phyloP scores from a whole-genome alignment of 257 asterid genomes.

The Phtheirospermum japonicum region DNA sequence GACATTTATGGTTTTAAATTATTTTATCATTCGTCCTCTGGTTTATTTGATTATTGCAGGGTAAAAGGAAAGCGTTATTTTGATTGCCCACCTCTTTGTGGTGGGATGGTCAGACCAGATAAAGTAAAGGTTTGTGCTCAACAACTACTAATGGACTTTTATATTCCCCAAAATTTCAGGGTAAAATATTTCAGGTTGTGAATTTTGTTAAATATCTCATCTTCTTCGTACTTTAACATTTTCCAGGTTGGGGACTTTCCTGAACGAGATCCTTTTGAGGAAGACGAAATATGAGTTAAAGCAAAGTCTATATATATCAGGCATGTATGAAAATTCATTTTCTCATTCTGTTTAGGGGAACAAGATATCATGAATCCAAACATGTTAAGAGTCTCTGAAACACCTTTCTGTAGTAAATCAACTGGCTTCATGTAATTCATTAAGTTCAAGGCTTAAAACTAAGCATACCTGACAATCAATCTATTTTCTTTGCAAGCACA shows the following conservation, averaged over 20 bases:
- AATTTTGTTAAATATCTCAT: not conserved
- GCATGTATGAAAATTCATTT: not conserved
- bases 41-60: constrained; percentile 38
- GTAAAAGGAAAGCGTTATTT: constrained; percentile 89
- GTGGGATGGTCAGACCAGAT: constrained; percentile 90
- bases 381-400: not conserved
- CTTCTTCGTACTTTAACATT: not conserved
- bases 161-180: no score
- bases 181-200: not conserved
- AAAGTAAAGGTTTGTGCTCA: constrained; percentile 71
- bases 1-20: not conserved
- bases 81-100: constrained; percentile 82
- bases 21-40: not conserved
- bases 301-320: not conserved
- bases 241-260: constrained; percentile 89
- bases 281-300: constrained; percentile 64
- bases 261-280: constrained; percentile 86
- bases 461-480: no score
- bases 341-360: constrained; percentile 6
- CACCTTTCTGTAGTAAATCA: not conserved
- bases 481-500: no score
- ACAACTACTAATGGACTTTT: not conserved
- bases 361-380: not conserved
- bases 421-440: no score
- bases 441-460: no score